phyloP scores from a whole-genome alignment of 2,329 filamentous ascomycete species.

The Colletotrichum tropicale region DNA sequence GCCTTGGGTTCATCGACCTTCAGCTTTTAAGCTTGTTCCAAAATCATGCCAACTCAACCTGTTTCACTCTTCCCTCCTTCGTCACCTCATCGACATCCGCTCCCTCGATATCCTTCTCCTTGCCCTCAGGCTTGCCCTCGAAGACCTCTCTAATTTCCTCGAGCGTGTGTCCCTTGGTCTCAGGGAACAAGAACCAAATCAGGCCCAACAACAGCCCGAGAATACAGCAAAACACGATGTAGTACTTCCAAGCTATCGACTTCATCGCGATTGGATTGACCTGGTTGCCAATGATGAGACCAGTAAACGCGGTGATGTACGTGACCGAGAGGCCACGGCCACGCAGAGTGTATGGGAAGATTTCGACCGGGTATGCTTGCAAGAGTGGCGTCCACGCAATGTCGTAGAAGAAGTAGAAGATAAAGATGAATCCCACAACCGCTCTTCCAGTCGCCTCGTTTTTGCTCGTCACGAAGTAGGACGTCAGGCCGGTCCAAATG shows the following conservation, averaged over 20 bases:
- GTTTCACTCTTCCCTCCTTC: not conserved
- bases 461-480: not conserved
- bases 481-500: constrained; percentile 26
- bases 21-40: not conserved
- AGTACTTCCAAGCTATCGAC: constrained; percentile 25
- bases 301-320: constrained; percentile 12
- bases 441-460: constrained; percentile 21
- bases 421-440: constrained; percentile 20
- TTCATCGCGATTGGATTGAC: constrained; percentile 44
- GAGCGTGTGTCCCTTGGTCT: constrained; percentile 29
- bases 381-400: constrained; percentile 20
- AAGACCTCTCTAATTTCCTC: constrained; percentile 23
- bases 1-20: not conserved
- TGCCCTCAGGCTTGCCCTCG: not conserved
- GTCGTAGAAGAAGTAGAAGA: constrained; percentile 21
- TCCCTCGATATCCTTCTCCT: not conserved
- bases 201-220: constrained; percentile 18
- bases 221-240: constrained; percentile 25
- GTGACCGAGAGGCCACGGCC: constrained; percentile 19
- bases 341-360: constrained; percentile 22
- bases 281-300: constrained; percentile 43
- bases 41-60: not conserved
- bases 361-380: constrained; percentile 20
- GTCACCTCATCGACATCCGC: not conserved
- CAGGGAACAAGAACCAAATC: constrained; percentile 29